Evolutionary conservation across 768 basidiomycete species (phyloP), one percentile per base, ranked within the genome.

Genomic region (Suillus occidentalis): DNA sequence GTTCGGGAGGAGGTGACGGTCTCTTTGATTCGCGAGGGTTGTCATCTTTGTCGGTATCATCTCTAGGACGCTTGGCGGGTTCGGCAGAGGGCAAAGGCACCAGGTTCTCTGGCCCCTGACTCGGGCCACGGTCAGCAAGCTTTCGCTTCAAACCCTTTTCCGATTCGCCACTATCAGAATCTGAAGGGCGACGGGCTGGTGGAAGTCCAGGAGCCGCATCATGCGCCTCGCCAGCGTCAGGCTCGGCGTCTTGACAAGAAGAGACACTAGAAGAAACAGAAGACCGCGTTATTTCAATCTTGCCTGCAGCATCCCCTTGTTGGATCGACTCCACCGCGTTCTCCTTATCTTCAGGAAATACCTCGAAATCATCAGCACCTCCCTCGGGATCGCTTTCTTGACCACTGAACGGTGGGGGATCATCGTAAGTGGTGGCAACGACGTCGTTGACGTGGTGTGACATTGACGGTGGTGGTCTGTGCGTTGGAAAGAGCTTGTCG

Each of bases 81-180:
- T 88, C 77, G 6, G 65, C 66, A 31, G 76, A 56, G 61, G 68
- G 60, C 66, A 72, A 57, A 66, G 57, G 64, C 62, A 63, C 62
- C 68, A 63, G 73, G 64, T 53, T 66, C 34, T 80, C 80, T 0
- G 86, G 86, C 40, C 84, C 85, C 66, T 85, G 80, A 72, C 89
- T 91, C 1, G 87, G 82, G 28, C 85, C 89, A 53, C 89, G 84
- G 73, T 91, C 88, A 47, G 82, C 79, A 65, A 86, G 81, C 71
- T 91, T 91, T 68, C 91, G 86, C 75, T 90, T 91, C 63, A 89
- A 74, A 49, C 84, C 84, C 75, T 89, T 90, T 62, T 89, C 89
- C 61, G 74, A 79, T 43, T 82, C 82, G 6, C 71, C 70, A 62
- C 73, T 73, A 49, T 88, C 87, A 49, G 82, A 81, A 53, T 84